Base-by-base conservation (phyloP, 805 yeast genomes). In the Hyphopichia homilentoma region DNA sequence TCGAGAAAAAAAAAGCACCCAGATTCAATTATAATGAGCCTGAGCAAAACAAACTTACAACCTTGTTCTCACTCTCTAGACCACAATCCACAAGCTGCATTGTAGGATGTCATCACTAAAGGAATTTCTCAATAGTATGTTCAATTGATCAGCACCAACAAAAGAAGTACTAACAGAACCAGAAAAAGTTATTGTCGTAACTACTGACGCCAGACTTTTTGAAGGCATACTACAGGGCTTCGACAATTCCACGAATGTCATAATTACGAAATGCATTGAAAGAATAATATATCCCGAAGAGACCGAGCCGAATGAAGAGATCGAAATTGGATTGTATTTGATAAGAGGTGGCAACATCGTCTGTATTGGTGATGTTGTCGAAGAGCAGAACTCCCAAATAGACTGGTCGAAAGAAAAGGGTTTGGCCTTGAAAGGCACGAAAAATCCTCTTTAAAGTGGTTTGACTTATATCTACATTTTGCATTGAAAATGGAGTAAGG, bases 201-300 rank as follows among this genome's bases (percentile, higher is more conserved):
- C 70, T n/a, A 58, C 71, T 7, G 73, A 66, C 47, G 71, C 61
- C 17, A 49, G 73, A 25, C 47, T 62, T 22, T 66, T 64, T 38
- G 70, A 65, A 44, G 73, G 73, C 4, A 52, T 47, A 14, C 57
- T 66, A 15, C 59, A 58, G 41, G 87, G 89, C 5, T 81, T 65
- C 45, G 90, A 83, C 51, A 75, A 77, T 40, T 65, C 75, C 27
- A 74, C 84, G 16, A 83, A 83, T 47, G 47, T 83, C 21, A 61
- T 81, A 24, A 54, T 82, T 25, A 57, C 75, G 3, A 55, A 66
- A 25, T 68, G 81, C 12, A 51, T 59, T 14, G 84, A 79, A 47
- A 54, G 81, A 29, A 49, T 76, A 12, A 63, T 78, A 27, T 65
- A 62, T 32, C 50, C 50, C 0, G 67, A 63, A n/a, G 57, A 50